Percentiles rank a stretch among this genome's conserved stretches.
Evolutionary conservation across 2,329 filamentous ascomycete genomes (phyloP).

Genomic region (Fusarium zealandicum): DNA sequence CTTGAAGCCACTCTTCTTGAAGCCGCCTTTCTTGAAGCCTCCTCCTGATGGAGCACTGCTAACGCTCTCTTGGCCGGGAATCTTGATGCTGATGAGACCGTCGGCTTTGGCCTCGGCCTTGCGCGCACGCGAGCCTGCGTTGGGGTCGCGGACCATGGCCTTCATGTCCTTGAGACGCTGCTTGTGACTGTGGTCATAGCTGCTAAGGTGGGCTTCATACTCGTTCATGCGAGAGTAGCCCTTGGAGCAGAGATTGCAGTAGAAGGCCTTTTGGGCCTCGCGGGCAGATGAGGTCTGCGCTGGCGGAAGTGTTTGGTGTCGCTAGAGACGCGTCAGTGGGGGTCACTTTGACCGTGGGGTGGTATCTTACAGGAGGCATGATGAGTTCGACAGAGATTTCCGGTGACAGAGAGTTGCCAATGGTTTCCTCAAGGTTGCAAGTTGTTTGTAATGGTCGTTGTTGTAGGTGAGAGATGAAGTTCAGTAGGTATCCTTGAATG

Average conservation of each 20-base stretch:
- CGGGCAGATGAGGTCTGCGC: slow-evolving; percentile 71
- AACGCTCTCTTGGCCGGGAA: slow-evolving; percentile 49
- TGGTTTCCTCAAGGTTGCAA: background rate
- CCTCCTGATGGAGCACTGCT: slow-evolving; percentile 46
- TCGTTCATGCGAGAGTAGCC: slow-evolving; percentile 95
- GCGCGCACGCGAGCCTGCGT: slow-evolving; percentile 68
- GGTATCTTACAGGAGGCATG: slow-evolving; percentile 64
- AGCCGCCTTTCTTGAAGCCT: slow-evolving; percentile 72
- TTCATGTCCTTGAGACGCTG: slow-evolving; percentile 90
- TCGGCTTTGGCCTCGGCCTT: slow-evolving; percentile 75
- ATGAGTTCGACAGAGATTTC: slow-evolving; percentile 18
- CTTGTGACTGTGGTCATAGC: slow-evolving; percentile 95
- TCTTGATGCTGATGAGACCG: slow-evolving; percentile 72
- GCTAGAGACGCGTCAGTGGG: slow-evolving; percentile 46
- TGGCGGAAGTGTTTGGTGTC: slow-evolving; percentile 64
- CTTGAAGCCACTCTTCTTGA: slow-evolving; percentile 86
- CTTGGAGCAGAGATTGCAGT: slow-evolving; percentile 88
- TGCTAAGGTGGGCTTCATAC: slow-evolving; percentile 91
- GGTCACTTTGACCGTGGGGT: slow-evolving; percentile 50
- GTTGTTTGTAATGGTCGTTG: background rate
- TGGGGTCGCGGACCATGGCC: slow-evolving; percentile 77
- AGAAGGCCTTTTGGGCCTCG: slow-evolving; percentile 81
- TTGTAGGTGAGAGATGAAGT: slow-evolving; percentile 7
- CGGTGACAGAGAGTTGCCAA: fast-evolving
- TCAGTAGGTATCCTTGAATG: slow-evolving; percentile 8